These are phyloP conservation scores for Rhizopus stolonifer DNA, from an alignment of 371 early-diverging fungal genomes.

Conservation along the genomic window DNA sequence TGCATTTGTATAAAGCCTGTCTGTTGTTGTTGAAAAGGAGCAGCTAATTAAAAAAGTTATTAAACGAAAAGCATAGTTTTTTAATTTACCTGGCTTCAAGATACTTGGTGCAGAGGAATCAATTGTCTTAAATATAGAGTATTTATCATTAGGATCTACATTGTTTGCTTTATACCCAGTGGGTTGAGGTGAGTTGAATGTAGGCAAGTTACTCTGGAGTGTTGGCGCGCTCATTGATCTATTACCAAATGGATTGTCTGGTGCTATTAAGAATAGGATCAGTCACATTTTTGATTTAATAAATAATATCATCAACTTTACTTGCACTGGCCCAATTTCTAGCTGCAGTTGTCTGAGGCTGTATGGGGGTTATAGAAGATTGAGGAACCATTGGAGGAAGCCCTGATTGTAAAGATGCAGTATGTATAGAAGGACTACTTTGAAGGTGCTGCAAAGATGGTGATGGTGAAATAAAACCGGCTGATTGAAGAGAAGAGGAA, in stretches of 20 bases:
- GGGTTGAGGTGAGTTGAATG: conserved; percentile 18
- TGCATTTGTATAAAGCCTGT: conserved; percentile 15
- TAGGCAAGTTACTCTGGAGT: background rate
- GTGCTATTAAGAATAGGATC: conserved; percentile 29
- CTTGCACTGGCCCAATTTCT: conserved; percentile 43
- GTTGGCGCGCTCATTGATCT: background rate
- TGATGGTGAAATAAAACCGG: background rate
- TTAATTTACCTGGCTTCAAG: conserved; percentile 24
- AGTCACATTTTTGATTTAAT: no score
- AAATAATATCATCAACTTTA: conserved; percentile 16
- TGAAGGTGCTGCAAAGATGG: conserved; percentile 20
- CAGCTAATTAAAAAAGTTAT: conserved; percentile 14
- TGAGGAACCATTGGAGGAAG: conserved; percentile 30
- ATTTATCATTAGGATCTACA: conserved; percentile 40
- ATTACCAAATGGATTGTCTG: conserved; percentile 48
- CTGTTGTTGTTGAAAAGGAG: conserved; percentile 20
- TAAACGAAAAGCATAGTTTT: conserved; percentile 10
- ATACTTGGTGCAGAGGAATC: conserved; percentile 36
- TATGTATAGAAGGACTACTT: conserved; percentile 17
- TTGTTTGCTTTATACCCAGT: conserved; percentile 14
- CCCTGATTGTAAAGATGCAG: conserved; percentile 23
- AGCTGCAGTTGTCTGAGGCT: conserved; percentile 16
- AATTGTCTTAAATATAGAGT: conserved; percentile 42
- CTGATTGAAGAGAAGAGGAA: conserved; percentile 19
- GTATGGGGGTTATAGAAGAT: conserved; percentile 9